Base-by-base conservation (phyloP, 768 basidiomycete species). In the Tricholoma hemisulphureum region DNA sequence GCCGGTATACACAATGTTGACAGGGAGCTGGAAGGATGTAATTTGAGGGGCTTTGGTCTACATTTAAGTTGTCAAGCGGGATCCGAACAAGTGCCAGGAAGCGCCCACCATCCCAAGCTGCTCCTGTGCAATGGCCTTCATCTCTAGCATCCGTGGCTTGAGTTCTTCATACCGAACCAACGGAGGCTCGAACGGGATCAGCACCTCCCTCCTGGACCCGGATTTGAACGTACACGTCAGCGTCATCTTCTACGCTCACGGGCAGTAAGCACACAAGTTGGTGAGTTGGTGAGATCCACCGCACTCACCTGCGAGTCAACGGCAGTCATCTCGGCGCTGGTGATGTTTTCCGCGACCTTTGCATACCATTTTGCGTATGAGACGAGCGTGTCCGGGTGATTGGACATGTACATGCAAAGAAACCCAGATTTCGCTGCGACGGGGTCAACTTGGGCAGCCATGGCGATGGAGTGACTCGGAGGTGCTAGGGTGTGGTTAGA, bases 331-430 rank as follows among this genome's bases (percentile, higher is more conserved):
- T 84, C 78, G 7, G 89, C 90, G n/a, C 80, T 79, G 2, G 71
- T 70, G 16, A 91, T 80, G 35, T 74, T 74, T 26, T 80, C 78
- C 20, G 74, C 63, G 10, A 91, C 79, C 61, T 87, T 84, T 8
- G 87, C 89, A 64, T 80, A 90, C 79, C 87, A 83, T 61, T 86
- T 89, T 39, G 88, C 89, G 63, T 92, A 94, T 3, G 89, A 89
- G 32, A 93, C 89, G 62, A 93, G 76, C 1, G 91, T 93, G 66
- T 93, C 91, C 0, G 88, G 88, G 65, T 93, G 92, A 60, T 76
- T 84, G 28, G 82, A 86, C 91, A 93, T 93, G 76, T 93, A 94
- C 83, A 85, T 88, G 69, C 83, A 82, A 41, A 93, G 78, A 68
- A 91, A 94, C 1, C 75, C 77, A 18, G 90, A 90, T 64, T 87